These are phyloP conservation scores for Coprinellus aureogranulatus DNA, from an alignment of 768 basidiomycete genomes.

Conservation along the genomic window DNA sequence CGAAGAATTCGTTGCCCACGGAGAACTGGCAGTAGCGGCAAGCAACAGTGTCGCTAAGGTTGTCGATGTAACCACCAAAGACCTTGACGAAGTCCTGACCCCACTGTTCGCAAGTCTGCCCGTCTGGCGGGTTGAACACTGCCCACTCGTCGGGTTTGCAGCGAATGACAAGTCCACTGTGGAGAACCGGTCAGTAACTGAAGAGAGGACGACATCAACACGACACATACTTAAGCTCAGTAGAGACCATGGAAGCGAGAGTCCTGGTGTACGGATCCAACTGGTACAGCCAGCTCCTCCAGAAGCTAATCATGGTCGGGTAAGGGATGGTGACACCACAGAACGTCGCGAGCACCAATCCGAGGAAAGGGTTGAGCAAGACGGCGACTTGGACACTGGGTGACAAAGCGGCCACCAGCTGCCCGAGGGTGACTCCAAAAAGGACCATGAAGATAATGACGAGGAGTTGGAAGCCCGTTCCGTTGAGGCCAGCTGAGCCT, in stretches of 20 bases:
- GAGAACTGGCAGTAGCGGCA: conserved; percentile 76
- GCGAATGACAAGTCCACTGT: conserved; percentile 57
- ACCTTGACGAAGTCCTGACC: conserved; percentile 57
- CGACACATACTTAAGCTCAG: conserved; percentile 60
- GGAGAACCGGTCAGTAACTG: background rate
- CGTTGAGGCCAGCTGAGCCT: conserved; percentile 56
- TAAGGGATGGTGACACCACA: conserved; percentile 80
- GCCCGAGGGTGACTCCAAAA: conserved; percentile 66
- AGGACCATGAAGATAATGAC: conserved; percentile 68
- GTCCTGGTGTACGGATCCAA: conserved; percentile 69
- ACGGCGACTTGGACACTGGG: conserved; percentile 76
- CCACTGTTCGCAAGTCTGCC: conserved; percentile 73
- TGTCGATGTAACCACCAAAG: conserved; percentile 74
- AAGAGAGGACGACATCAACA: too few species aligned
- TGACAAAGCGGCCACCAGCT: conserved; percentile 70
- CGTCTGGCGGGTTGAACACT: conserved; percentile 67
- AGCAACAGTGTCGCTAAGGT: conserved; percentile 52
- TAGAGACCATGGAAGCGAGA: conserved; percentile 70
- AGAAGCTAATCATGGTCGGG: conserved; percentile 61
- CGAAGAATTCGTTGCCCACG: conserved; percentile 68
- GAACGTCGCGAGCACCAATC: conserved; percentile 64
- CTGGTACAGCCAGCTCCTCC: conserved; percentile 77
- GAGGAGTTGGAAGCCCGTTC: conserved; percentile 70
- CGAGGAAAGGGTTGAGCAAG: conserved; percentile 75
- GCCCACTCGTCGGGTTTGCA: conserved; percentile 71